A percentile compares a stretch with the other conserved stretches of the same genome.
These are phyloP conservation scores for Botryotinia globosa DNA, from an alignment of 2,329 filamentous ascomycete species.

Conservation along the genomic window DNA sequence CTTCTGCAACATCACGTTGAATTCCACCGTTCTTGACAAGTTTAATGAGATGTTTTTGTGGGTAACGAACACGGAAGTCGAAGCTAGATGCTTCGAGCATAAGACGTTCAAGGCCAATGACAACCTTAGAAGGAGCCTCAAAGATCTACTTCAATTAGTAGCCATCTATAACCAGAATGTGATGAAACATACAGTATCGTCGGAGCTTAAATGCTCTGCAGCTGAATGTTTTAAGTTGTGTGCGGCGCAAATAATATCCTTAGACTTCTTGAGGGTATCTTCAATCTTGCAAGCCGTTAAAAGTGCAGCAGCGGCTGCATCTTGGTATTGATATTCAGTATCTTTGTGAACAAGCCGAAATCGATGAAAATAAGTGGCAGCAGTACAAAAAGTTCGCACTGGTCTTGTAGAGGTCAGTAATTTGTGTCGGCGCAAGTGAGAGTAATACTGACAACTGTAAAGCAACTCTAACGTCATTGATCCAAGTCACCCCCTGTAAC, in stretches of 20 bases:
- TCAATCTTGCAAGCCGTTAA: conserved; percentile 97
- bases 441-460: conserved; percentile 68
- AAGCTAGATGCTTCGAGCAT: conserved; percentile 93
- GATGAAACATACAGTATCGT: conserved; percentile 66
- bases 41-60: conserved; percentile 82
- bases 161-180: not conserved
- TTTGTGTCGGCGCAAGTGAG: not conserved
- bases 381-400: conserved; percentile 87
- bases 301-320: conserved; percentile 82
- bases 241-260: conserved; percentile 85
- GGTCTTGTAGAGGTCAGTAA: conserved; percentile 53
- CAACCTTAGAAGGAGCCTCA: conserved; percentile 71
- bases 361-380: conserved; percentile 89
- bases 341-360: conserved; percentile 86
- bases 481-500: conserved; percentile 82
- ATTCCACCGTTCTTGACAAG: conserved; percentile 51
- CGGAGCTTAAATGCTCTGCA: conserved; percentile 67
- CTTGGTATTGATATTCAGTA: conserved; percentile 78
- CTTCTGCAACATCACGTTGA: conserved; percentile 57
- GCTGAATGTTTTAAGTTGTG: conserved; percentile 71
- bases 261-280: conserved; percentile 95
- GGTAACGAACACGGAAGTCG: conserved; percentile 86
- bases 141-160: conserved; percentile 58
- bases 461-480: conserved; percentile 76
- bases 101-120: conserved; percentile 86